Conservation (phyloP, 2,329 filamentous ascomycete species). For the Ophiostoma sp. region DNA sequence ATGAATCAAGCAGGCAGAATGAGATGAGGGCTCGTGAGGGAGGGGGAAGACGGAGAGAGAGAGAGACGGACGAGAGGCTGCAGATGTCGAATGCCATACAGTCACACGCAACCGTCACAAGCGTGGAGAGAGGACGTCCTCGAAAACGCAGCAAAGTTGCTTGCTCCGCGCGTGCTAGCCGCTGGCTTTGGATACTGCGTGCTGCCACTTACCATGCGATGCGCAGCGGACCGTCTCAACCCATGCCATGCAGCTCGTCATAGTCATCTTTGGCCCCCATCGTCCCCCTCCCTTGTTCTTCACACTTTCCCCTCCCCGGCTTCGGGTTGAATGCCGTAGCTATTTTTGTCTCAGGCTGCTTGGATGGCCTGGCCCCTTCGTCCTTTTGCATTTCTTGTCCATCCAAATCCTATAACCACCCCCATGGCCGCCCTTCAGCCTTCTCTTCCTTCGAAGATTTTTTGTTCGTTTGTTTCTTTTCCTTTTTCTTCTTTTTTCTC, state of each 20-base stretch:
- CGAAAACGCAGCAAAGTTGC: not conserved
- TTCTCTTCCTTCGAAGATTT: slow-evolving; percentile 15
- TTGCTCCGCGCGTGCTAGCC: slow-evolving; percentile 27
- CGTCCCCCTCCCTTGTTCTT: not conserved
- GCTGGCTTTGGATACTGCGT: slow-evolving; percentile 20
- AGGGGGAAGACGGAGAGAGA: no score
- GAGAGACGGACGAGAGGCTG: not conserved
- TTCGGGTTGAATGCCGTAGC: slow-evolving; percentile 21
- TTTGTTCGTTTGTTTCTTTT: slow-evolving; percentile 28
- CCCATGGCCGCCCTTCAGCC: slow-evolving; percentile 11
- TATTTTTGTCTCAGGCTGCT: slow-evolving; percentile 20
- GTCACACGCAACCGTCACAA: slow-evolving; percentile 16
- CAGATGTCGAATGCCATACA: slow-evolving; percentile 8
- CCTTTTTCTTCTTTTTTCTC: slow-evolving; percentile 32
- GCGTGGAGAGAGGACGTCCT: slow-evolving; percentile 1
- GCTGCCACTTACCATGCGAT: slow-evolving; percentile 1
- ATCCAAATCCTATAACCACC: slow-evolving; percentile 19
- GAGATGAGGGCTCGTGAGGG: not conserved
- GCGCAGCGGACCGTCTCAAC: slow-evolving; percentile 10
- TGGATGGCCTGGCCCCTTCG: not conserved
- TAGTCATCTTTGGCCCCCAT: not conserved
- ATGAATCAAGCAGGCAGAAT: not conserved
- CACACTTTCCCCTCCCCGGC: slow-evolving; percentile 12
- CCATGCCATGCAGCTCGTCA: slow-evolving; percentile 18
- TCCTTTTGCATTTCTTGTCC: slow-evolving; percentile 3